Evolutionary conservation across 805 yeast genomes (phyloP).

Genomic region (Lachancea fermentati): DNA sequence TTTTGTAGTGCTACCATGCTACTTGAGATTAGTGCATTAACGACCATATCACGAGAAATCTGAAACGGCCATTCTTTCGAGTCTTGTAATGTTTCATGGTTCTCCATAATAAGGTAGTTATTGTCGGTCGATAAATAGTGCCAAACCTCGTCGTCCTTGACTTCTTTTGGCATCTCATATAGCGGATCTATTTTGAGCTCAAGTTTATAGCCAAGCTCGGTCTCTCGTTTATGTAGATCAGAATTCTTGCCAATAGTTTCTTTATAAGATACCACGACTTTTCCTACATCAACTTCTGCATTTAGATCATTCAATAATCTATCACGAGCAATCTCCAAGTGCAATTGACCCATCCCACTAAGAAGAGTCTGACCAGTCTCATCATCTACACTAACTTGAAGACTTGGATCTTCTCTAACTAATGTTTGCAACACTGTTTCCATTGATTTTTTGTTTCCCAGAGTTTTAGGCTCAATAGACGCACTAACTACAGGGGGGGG

Average conservation of each 20-base stretch:
- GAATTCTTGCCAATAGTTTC: conserved; percentile 45
- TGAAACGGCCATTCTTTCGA: conserved; percentile 46
- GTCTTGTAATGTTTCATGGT: conserved; percentile 16
- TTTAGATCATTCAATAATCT: conserved; percentile 74
- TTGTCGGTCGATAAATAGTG: conserved; percentile 30
- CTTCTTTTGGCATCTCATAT: conserved; percentile 23
- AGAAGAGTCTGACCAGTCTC: conserved; percentile 93
- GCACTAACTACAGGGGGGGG: conserved; percentile 95
- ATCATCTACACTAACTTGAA: conserved; percentile 58
- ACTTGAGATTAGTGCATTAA: conserved; percentile 54
- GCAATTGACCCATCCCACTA: conserved; percentile 97
- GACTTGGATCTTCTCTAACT: conserved; percentile 86
- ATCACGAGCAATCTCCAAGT: conserved; percentile 80
- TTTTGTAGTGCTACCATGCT: conserved; percentile 54
- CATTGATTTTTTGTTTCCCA: conserved; percentile 74
- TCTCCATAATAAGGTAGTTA: conserved; percentile 32
- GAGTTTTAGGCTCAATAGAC: conserved; percentile 72
- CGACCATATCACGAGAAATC: conserved; percentile 42
- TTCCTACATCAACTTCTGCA: conserved; percentile 75
- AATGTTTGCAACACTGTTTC: conserved; percentile 61
- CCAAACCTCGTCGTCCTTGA: conserved; percentile 26
- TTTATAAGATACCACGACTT: conserved; percentile 83
- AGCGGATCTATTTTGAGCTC: conserved; percentile 18
- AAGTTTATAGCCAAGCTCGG: conserved; percentile 19
- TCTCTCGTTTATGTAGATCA: conserved; percentile 8